Base-by-base conservation (phyloP, 768 basidiomycete species). In the Multifurca ochricompacta region DNA sequence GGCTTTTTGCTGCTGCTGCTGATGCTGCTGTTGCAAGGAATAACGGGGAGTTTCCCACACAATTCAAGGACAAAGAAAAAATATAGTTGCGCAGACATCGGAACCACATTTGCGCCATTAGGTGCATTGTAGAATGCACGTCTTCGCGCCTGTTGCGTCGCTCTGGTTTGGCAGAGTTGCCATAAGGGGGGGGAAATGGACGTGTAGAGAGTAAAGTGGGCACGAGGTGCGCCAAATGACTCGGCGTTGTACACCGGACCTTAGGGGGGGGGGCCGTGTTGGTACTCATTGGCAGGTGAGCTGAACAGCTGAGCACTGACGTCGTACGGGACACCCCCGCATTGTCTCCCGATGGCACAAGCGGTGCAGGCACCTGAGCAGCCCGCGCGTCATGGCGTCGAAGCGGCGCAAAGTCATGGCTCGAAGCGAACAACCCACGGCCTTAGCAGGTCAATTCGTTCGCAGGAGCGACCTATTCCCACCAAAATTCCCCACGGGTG, bases 281-380 rank as follows among this genome's bases (percentile, higher is more conserved):
- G 19, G 19, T 19, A 32, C 39, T 27, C 14, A n/a, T 8, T 31
- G 25, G 31, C 37, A 51, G 25, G 23, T 51, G 49, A 56, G 43
- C 48, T 7, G 32, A 48, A 42, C 53, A 56, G 54, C 48, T 34
- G 54, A 46, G 28, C 48, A 39, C 49, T 50, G 48, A 49, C 54
- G 40, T 54, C 53, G 46, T 30, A 19, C 19, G 6, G 18, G n/a
- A 25, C 23, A 6, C 19, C 18, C 35, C 35, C 42, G 23, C 16
- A 14, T 13, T 40, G 19, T 35, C 41, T 27, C 36, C 19, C 48
- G 34, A 48, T 41, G 23, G 28, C 36, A 35, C 30, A 31, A 37
- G 21, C 18, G 48, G 48, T 36, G 36, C 31, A 31, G 40, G 51
- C 56, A 57, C 56, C 31, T 52, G 56, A 52, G 27, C 51, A 10